These are phyloP conservation scores for Trametes polyzona DNA, from an alignment of 1,284 basidiomycete genomes.

Conservation along the genomic window DNA sequence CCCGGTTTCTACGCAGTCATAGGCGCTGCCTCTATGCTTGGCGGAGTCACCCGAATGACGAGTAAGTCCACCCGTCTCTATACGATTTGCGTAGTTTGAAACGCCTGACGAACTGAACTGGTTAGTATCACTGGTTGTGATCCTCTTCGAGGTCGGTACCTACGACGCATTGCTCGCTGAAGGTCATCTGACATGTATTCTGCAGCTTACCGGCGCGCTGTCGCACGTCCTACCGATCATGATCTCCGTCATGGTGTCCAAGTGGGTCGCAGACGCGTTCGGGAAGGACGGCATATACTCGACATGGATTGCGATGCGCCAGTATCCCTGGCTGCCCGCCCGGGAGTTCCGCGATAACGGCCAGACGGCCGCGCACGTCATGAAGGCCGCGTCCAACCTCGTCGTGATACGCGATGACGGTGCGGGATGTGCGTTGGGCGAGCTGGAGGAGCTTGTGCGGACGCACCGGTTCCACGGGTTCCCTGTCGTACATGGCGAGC, in stretches of 20 bases:
- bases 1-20: constrained; percentile 86
- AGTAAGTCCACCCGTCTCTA: constrained; percentile 45
- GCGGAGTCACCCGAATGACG: constrained; percentile 83
- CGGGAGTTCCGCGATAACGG: constrained; percentile 68
- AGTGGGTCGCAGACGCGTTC: constrained; percentile 76
- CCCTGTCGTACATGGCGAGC: constrained; percentile 56
- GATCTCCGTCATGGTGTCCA: constrained; percentile 76
- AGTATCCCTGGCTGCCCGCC: constrained; percentile 77
- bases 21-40: constrained; percentile 80
- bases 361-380: constrained; percentile 63
- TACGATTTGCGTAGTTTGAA: too few species aligned
- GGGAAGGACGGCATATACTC: constrained; percentile 76
- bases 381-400: constrained; percentile 57
- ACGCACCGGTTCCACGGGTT: constrained; percentile 59
- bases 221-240: constrained; percentile 82
- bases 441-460: constrained; percentile 53
- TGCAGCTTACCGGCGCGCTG: constrained; percentile 66
- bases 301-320: constrained; percentile 72
- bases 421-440: constrained; percentile 45
- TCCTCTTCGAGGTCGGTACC: constrained; percentile 64
- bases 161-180: background rate
- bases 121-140: constrained; percentile 72
- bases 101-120: background rate
- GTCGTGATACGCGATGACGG: constrained; percentile 55
- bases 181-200: background rate